phyloP scores from a whole-genome alignment of 345 rosid species.

The Salix viminalis region DNA sequence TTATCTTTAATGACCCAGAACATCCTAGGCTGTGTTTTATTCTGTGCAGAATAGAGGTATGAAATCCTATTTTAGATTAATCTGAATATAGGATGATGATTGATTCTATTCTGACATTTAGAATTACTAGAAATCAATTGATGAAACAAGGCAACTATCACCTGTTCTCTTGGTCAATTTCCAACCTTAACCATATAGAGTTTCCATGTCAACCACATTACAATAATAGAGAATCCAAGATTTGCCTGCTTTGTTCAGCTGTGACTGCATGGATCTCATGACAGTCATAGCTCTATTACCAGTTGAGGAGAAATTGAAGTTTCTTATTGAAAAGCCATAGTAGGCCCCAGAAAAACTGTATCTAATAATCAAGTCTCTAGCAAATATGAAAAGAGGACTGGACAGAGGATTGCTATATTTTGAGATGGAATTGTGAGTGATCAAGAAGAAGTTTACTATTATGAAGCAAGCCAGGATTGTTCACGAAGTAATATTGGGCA shows the following conservation, averaged over 20 bases:
- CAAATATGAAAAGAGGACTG: neutral
- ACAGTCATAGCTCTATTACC: neutral
- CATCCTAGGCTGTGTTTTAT: neutral
- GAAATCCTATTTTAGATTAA: neutral
- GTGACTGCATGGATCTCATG: neutral
- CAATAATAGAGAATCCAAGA: neutral
- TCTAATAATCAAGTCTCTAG: neutral
- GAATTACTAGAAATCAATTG: neutral
- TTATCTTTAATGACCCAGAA: neutral
- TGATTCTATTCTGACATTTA: neutral
- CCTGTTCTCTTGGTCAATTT: neutral
- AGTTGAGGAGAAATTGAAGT: neutral
- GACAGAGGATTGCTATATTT: neutral
- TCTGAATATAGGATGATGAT: conserved; percentile 2
- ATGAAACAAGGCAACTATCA: neutral
- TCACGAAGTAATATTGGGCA: neutral
- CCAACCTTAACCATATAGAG: neutral
- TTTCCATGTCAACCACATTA: neutral
- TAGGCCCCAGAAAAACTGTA: neutral
- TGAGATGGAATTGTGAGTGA: neutral
- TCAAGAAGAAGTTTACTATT: neutral
- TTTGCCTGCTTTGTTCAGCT: neutral
- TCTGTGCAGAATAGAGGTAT: neutral
- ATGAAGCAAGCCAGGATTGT: neutral
- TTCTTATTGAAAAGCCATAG: neutral